Evolutionary conservation across 306 rosid species (phyloP), one percentile per base, ranked within the genome.

Genomic region (Castanea crenata): DNA sequence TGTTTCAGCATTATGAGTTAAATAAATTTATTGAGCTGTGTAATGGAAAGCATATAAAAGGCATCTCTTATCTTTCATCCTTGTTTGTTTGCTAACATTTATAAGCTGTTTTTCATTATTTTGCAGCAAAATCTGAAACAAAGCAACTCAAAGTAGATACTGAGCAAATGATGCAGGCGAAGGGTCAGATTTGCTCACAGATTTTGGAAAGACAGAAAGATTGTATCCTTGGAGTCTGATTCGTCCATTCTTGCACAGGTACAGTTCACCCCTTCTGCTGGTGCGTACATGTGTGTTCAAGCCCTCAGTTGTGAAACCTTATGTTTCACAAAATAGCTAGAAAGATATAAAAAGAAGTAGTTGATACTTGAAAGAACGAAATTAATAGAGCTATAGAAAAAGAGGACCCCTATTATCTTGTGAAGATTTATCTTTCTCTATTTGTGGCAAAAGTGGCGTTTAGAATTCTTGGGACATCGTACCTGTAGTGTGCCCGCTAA

Each of bases 41-140:
- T 31, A 31, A 31, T 31, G 34, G 34, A 31, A 31, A 31, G 34
- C 34, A 31, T 31, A 31, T 31, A 5, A 31, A 31, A 31, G 34
- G 34, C 34, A 4, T 31, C 34, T 31, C 55, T 34, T 20, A 34
- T 6, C 19, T 32, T 25, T 31, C 44, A 65, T 79, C 54, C 38
- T 25, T 55, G 18, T 69, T 57, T 70, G 25, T 31, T 31, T 4
- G 34, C 64, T 27, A 57, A 38, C 15, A 54, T 54, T 76, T 25
- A 15, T 79, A 29, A 71, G 25, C 44, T 23, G 52, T 19, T 82
- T 58, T 3, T 68, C 57, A 10, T 52, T 55, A 64, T 9, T 70
- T 46, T 81, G 83, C 82, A 94, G 98, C 85, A 68, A 91, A 83
- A 90, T 85, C 91, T 63, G 89, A 83, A 76, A 82, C 80, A 59